These are phyloP conservation scores for Podospora anserina DNA, from an alignment of 495 filamentous ascomycete genomes.

Conservation along the genomic window DNA sequence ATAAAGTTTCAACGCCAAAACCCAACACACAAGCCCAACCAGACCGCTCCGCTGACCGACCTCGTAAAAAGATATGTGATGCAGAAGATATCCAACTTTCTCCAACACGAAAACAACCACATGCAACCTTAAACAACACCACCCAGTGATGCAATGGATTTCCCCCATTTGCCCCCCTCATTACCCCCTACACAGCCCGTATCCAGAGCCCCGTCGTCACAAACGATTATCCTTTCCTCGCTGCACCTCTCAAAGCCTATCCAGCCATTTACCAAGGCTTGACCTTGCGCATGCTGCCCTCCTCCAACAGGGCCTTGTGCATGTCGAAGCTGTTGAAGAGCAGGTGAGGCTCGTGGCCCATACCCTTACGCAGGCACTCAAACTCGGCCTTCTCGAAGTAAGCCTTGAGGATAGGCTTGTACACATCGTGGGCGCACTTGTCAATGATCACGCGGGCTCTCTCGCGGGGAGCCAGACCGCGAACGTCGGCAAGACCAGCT, in stretches of 20 bases:
- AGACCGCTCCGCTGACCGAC: background rate
- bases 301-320: conserved; percentile 76
- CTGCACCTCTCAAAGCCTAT: too few relatives aligned
- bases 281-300: conserved; percentile 80
- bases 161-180: background rate
- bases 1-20: background rate
- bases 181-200: background rate
- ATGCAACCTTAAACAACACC: background rate
- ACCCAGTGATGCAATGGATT: background rate
- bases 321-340: conserved; percentile 83
- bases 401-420: conserved; percentile 74
- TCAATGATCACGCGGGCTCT: conserved; percentile 82
- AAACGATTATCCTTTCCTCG: too few relatives aligned
- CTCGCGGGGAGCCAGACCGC: conserved; percentile 76
- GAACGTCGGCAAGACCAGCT: conserved; percentile 81
- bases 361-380: conserved; percentile 82
- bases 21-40: background rate
- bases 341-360: conserved; percentile 87
- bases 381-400: conserved; percentile 86
- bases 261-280: conserved; percentile 24
- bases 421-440: conserved; percentile 84
- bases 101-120: background rate
- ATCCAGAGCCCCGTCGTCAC: too few relatives aligned
- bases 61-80: background rate
- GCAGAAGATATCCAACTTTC: background rate